These are phyloP conservation scores for Didymella exigua DNA, from an alignment of 2,329 filamentous ascomycete genomes.

Conservation along the genomic window DNA sequence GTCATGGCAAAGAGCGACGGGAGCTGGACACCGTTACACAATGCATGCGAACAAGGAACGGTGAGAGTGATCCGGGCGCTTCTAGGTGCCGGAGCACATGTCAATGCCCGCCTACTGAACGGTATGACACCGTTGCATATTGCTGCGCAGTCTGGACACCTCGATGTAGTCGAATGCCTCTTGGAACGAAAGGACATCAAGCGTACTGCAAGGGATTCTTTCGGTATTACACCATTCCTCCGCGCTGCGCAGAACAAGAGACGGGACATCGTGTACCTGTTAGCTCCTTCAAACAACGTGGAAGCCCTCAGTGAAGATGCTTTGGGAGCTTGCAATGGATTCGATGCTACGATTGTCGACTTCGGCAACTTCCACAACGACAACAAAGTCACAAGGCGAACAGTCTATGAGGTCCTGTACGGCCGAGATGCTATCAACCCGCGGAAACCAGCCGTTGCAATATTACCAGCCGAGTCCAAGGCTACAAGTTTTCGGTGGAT, in stretches of 20 bases:
- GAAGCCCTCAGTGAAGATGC: conserved; percentile 45
- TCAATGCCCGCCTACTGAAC: conserved; percentile 41
- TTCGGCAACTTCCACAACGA: conserved; percentile 47
- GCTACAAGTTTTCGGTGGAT: conserved; percentile 53
- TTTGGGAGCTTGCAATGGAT: conserved; percentile 44
- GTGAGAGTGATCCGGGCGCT: conserved; percentile 40
- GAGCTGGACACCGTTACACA: conserved; percentile 43
- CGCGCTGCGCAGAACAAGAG: conserved; percentile 49
- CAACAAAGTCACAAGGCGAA: conserved; percentile 40
- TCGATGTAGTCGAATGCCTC: conserved; percentile 46
- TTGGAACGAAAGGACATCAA: conserved; percentile 46
- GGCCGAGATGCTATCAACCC: conserved; percentile 40
- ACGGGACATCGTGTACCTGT: conserved; percentile 49
- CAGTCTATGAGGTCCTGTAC: conserved; percentile 46
- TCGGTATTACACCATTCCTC: conserved; percentile 53
- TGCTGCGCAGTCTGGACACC: conserved; percentile 45
- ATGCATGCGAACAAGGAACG: conserved; percentile 43
- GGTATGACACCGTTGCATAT: conserved; percentile 48
- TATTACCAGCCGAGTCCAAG: conserved; percentile 50
- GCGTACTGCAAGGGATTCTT: conserved; percentile 49
- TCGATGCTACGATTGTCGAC: conserved; percentile 49
- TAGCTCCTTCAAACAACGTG: conserved; percentile 51
- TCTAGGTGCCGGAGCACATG: conserved; percentile 39
- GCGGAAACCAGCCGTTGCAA: conserved; percentile 43
- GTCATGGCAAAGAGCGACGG: conserved; percentile 44